A percentile compares a stretch with the other conserved stretches of the same genome.
These are phyloP conservation scores for Saccharum hybrid DNA, from an alignment of 202 grass and related monocot genomes.

Conservation along the genomic window DNA sequence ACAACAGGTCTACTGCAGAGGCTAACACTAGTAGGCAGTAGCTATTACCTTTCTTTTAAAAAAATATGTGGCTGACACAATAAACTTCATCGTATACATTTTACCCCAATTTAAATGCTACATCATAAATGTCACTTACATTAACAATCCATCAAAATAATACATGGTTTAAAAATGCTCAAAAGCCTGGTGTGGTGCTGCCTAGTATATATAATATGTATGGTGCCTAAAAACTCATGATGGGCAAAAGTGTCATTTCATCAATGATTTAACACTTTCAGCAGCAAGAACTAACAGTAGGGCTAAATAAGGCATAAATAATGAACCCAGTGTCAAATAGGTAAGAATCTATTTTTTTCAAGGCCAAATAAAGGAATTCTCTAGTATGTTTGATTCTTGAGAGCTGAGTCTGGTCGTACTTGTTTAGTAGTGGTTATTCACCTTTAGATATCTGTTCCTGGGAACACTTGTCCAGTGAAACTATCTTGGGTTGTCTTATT, in stretches of 20 bases:
- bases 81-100: too few relatives aligned
- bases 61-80: too few relatives aligned
- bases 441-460: slow-evolving; percentile 8
- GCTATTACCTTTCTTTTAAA: too few relatives aligned
- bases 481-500: background rate
- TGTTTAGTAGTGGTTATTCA: background rate
- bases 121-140: too few relatives aligned
- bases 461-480: background rate
- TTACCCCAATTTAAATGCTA: background rate
- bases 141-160: too few relatives aligned
- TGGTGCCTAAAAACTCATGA: too few relatives aligned
- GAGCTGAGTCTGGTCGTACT: background rate
- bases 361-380: background rate
- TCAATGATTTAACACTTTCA: too few relatives aligned
- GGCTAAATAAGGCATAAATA: background rate
- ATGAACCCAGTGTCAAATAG: background rate
- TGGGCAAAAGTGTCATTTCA: background rate
- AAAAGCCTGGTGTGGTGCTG: too few relatives aligned
- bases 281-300: background rate
- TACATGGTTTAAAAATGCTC: too few relatives aligned
- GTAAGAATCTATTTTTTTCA: background rate
- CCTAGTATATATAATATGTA: too few relatives aligned
- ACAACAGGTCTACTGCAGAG: background rate
- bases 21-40: too few relatives aligned
- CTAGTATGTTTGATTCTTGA: background rate